Base-by-base conservation (phyloP, 495 filamentous ascomycete species). In the Trichocladium antarcticum region DNA sequence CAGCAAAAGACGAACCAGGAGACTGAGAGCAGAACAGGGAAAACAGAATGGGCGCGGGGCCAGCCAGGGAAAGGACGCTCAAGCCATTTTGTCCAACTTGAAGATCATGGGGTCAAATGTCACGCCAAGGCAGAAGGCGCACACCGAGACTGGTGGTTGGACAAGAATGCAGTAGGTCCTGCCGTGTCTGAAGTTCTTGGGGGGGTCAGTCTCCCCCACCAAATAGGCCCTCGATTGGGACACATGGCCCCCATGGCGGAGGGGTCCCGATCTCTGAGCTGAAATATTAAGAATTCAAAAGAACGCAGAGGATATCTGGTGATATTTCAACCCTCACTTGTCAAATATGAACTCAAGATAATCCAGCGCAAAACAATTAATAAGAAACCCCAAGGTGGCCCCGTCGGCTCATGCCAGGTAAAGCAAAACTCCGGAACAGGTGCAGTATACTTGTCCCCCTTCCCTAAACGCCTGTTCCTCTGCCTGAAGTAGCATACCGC, bases 401-500 rank as follows among this genome's bases (percentile, higher is more conserved):
- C 8, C 24, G 40, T 15, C 40, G 40, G 40, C 15, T 15, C 12
- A 2, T 11, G 20, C 21, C 7, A 6, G 3, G 6, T 20, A 29
- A 28, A 27, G 15, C 4, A 31, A 47, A 37, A 17, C 10, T 22
- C 32, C 6, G 9, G 16, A 22, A 20, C 28, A 16, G 20, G 45
- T n/a, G 37, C 24, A 17, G 4, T 4, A 15, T 4, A 27, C 45
- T 17, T 4, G 5, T 1, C 15, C 16, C 36, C 10, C 22, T 38
- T 35, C 45, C 32, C 20, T n/a, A 48, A 42, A 50, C 47, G 47
- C 47, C 47, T 15, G 7, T 12, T 37, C 37, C 38, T 39, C 1
- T 37, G 14, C 9, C 6, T 17, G 9, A 27, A 37, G 47, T 29
- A 43, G 21, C 31, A 42, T 15, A 1, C 44, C 34, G 44, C 10